Evolutionary conservation across 1,284 basidiomycete species (phyloP), one percentile per base, ranked within the genome.

Genomic region (Gomphus sp.): DNA sequence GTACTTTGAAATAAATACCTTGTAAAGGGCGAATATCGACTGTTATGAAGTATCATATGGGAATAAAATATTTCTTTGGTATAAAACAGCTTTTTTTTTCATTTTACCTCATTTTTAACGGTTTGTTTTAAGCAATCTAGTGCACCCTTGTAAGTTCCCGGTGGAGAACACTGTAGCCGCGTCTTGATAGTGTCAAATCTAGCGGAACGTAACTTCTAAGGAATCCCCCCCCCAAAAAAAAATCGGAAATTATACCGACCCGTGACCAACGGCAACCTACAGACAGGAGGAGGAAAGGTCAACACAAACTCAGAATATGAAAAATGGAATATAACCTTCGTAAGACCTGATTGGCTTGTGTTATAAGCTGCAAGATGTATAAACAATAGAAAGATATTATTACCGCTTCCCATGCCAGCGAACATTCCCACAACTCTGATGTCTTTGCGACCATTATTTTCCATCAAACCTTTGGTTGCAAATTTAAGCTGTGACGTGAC

Each of bases 141-240:
- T 2, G 87, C 84, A 28, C 84, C 81, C 28, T 72, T 73, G 68
- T 89, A 89, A 14, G 81, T 82, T 45, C 83, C 85, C n/a, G 79
- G 73, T n/a, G 85, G 81, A 14, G 82, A 78, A 66, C 86, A 89
- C 70, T 87, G 89, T 67, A 91, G 70, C 18, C 87, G 81, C 2
- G 86, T 85, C 69, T 91, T 89, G 66, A 91, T 78, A 14, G 85
- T 89, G 67, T 89, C 85, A 67, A 87, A 86, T 3, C 82, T 85
- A 22, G 25, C 28, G 25, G 12, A 22, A 31, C 9, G 9, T 18
- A n/a, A 50, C 52, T 11, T 25, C 12, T 14, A 7, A 47, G 39
- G 8, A n/a, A 10, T 31, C n/a, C n/a, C n/a, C n/a, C n/a, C n/a
- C 50, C 41, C n/a, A 11, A 28, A 7, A 22, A 12, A 18, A 16